Conservation (phyloP, 163 green algal genomes). For the Botryococcus braunii region DNA sequence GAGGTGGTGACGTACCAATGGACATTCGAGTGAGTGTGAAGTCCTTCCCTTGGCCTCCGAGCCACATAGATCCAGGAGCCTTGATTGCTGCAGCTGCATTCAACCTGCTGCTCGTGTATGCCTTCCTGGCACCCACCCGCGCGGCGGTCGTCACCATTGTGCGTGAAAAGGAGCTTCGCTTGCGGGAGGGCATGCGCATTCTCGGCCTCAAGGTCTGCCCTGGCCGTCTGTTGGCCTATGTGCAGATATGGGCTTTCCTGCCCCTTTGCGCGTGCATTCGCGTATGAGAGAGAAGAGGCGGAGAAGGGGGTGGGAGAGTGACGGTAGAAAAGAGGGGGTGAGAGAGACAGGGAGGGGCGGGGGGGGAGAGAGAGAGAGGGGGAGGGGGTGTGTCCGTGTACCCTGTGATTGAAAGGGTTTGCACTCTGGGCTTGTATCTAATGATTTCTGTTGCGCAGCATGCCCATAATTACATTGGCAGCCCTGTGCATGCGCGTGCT, state of each 20-base stretch:
- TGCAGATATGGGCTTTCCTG: not conserved
- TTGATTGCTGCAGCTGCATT: slow-evolving; percentile 51
- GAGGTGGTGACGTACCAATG: not conserved
- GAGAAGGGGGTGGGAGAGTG: too few species aligned
- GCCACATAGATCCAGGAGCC: slow-evolving; percentile 53
- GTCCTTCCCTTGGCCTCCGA: slow-evolving; percentile 63
- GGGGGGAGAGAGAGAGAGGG: too few species aligned
- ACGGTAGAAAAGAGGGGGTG: too few species aligned
- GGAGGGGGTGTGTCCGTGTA: too few species aligned
- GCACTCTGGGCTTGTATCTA: too few species aligned
- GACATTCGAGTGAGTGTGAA: slow-evolving; percentile 18
- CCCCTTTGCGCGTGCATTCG: too few species aligned
- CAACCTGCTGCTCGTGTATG: slow-evolving; percentile 69
- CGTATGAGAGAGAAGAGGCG: too few species aligned
- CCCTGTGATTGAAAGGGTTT: too few species aligned
- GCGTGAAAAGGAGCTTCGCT: slow-evolving; percentile 75
- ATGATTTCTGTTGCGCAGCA: too few species aligned
- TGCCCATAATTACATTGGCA: too few species aligned
- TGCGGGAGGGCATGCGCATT: slow-evolving; percentile 78
- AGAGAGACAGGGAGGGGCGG: too few species aligned
- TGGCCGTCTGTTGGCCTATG: not conserved
- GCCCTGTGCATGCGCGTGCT: too few species aligned
- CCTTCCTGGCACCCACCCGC: slow-evolving; percentile 59
- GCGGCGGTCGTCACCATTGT: slow-evolving; percentile 58
- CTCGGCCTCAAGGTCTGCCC: slow-evolving; percentile 46